Evolutionary conservation across 2,329 filamentous ascomycete species (phyloP), one percentile per base, ranked within the genome.

Genomic region (Fusarium sp.): DNA sequence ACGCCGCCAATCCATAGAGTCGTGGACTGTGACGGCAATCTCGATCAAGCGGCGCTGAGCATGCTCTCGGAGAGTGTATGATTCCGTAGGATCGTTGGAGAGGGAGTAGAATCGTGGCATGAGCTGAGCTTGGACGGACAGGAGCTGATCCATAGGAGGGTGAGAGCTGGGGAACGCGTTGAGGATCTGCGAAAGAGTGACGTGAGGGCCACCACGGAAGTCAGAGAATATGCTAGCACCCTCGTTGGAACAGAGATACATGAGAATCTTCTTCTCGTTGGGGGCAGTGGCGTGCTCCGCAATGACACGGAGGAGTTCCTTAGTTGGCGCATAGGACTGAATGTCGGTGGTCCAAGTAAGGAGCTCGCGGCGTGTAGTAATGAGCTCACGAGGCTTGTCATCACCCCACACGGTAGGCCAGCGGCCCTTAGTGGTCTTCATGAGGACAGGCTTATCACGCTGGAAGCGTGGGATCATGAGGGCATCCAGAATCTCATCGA

Each of bases 391-490:
- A 12, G 95, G 83, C 81, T 93, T 84, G 26, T 98, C 95, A 5
- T 97, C 94, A 45, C 95, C 96, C 96, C 96, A 99, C 55, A 99
- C 97, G 1, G 96, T 99, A 8, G 96, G 96, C 95, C 95, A 99
- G 55, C 96, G 89, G 38, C 95, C 95, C 68, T 87, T 89, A 39
- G 88, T 90, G 1, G 96, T 98, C 81, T 91, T 91, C 75, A 98
- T 84, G 24, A 92, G 85, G 24, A 97, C 88, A 20, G 92, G 92
- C 86, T 94, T 96, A 83, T 97, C 93, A 35, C 96, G 92, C 68
- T 96, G 87, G 79, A 92, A 93, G 41, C 90, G 92, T 7, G 95
- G 95, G 28, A 98, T 88, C 76, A 93, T 88, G 24, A 99, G 90
- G 30, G 92, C 85, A 78, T 98, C 91, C 74, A 99, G 89, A 42